Conservation (phyloP, 2,329 filamentous ascomycete species). For the Fusarium udum region DNA sequence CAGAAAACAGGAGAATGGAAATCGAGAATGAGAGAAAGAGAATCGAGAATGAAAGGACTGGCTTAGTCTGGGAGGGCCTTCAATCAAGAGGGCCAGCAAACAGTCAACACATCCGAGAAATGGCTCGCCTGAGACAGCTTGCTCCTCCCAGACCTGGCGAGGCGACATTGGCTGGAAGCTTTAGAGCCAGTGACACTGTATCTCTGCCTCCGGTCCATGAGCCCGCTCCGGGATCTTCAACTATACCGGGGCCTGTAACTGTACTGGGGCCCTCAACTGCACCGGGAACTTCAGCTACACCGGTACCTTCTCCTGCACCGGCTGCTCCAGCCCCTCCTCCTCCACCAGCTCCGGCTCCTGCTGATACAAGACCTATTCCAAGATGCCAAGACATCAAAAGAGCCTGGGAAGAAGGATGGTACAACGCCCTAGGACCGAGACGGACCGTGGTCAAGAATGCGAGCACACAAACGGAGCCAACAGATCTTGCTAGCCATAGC, state of each 20-base stretch:
- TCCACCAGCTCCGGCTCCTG: not conserved
- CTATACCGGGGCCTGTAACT: not conserved
- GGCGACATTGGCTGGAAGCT: not conserved
- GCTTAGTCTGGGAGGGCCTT: not conserved
- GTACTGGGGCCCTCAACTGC: not conserved
- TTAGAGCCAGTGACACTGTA: not conserved
- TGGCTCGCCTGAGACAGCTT: not conserved
- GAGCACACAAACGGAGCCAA: conserved; percentile 11
- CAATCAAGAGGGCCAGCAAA: not conserved
- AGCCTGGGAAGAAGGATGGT: not conserved
- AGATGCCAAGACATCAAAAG: not conserved
- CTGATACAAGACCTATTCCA: not conserved
- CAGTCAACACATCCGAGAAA: not conserved
- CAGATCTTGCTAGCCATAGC: not conserved
- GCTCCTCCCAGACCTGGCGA: not conserved
- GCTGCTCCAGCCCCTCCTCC: not conserved
- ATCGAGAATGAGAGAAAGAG: not conserved
- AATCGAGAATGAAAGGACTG: not conserved
- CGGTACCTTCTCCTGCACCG: not conserved
- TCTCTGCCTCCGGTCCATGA: not conserved
- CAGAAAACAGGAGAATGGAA: not conserved
- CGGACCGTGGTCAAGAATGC: not conserved
- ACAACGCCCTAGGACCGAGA: not conserved
- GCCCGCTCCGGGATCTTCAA: not conserved
- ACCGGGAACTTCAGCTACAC: not conserved